Percentiles rank a stretch among this genome's conserved stretches.
Evolutionary conservation across 2,329 filamentous ascomycete species (phyloP).

Genomic region (Diaporthe humulicola): DNA sequence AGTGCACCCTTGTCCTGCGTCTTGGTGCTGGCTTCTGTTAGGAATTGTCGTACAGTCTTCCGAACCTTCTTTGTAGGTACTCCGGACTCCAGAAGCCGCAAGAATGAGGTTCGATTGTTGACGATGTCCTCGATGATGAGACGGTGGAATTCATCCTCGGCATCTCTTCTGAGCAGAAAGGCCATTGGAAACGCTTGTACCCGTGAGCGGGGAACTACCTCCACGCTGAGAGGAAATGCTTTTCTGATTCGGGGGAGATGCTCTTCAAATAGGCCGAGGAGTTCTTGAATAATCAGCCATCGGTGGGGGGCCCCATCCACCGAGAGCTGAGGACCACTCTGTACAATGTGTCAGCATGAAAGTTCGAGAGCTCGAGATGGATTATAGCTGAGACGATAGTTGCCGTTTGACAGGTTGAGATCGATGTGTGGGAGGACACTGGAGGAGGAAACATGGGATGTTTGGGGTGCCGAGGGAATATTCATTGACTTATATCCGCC

Average conservation of each 20-base stretch:
- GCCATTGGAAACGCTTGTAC: constrained; percentile 66
- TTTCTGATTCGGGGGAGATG: constrained; percentile 53
- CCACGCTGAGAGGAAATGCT: constrained; percentile 57
- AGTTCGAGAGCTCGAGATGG: no score
- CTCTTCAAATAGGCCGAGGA: constrained; percentile 56
- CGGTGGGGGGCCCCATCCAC: constrained; percentile 67
- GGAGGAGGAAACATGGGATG: no score
- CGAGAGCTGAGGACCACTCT: constrained; percentile 58
- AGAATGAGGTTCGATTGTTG: constrained; percentile 47
- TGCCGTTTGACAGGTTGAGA: no score
- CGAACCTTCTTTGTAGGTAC: constrained; percentile 36
- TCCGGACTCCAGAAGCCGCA: constrained; percentile 49
- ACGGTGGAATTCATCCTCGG: constrained; percentile 58
- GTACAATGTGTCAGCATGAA: background rate
- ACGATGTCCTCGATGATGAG: constrained; percentile 58
- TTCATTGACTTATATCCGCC: no score
- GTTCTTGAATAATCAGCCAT: constrained; percentile 60
- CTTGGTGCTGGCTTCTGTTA: constrained; percentile 44
- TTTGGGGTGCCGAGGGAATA: no score
- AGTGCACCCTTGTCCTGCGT: constrained; percentile 41
- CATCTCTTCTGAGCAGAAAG: constrained; percentile 64
- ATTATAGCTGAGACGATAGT: no score
- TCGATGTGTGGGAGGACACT: no score
- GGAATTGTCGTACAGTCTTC: constrained; percentile 37
- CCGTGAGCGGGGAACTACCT: constrained; percentile 56